phyloP scores from a whole-genome alignment of 768 basidiomycete species.

The Trametes sanguinea region DNA sequence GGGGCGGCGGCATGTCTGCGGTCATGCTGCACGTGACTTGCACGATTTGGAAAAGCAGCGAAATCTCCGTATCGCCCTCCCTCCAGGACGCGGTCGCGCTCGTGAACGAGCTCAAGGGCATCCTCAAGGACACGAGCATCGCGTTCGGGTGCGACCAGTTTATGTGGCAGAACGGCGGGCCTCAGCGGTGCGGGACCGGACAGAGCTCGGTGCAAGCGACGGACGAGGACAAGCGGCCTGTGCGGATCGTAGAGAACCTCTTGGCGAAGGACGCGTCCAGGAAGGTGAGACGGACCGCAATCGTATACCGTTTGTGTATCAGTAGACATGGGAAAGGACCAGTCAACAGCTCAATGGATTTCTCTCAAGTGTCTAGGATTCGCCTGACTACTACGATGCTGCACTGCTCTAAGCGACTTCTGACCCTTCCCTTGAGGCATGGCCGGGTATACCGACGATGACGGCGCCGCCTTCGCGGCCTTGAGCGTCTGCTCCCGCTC shows the following conservation, averaged over 20 bases:
- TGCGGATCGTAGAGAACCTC: slow-evolving; percentile 62
- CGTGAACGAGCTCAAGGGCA: slow-evolving; percentile 57
- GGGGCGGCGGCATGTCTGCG: no score
- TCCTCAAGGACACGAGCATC: slow-evolving; percentile 70
- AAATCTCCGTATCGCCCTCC: slow-evolving; percentile 32
- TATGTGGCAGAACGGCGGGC: slow-evolving; percentile 62
- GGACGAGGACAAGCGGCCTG: slow-evolving; percentile 64
- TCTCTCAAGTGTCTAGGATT: no score
- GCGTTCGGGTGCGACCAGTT: slow-evolving; percentile 57
- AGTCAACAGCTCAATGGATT: no score
- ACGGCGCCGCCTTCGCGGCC: slow-evolving; percentile 42
- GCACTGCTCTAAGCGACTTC: neutral
- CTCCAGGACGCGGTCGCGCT: slow-evolving; percentile 43
- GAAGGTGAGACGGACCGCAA: neutral
- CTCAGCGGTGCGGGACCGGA: slow-evolving; percentile 60
- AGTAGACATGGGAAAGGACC: no score
- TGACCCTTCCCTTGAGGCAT: neutral
- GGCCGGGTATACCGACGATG: slow-evolving; percentile 25
- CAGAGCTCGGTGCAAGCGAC: slow-evolving; percentile 50
- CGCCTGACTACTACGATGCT: neutral
- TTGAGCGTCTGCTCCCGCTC: slow-evolving; percentile 45
- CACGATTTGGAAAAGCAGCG: no score
- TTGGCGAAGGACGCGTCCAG: slow-evolving; percentile 29
- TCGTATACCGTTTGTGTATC: neutral
- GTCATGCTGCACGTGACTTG: no score